These are phyloP conservation scores for Pythium grandisporangium DNA, from an alignment of 352 stramenopile genomes.

Conservation along the genomic window DNA sequence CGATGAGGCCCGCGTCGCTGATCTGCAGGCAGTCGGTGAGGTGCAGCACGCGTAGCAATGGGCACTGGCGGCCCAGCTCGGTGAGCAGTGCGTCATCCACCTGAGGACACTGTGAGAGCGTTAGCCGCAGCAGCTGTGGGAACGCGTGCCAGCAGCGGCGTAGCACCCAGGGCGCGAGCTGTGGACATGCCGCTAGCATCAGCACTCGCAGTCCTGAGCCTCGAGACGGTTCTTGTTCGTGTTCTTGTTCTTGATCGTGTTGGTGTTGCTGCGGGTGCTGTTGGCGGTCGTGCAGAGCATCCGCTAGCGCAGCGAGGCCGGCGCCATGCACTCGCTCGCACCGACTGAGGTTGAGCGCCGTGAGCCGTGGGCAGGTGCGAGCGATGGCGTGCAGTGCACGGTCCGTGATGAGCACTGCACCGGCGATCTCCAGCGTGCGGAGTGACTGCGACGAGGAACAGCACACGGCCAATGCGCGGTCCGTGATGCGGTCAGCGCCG, in stretches of 20 bases:
- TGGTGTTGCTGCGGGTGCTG: no score
- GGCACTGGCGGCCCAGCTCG: slow-evolving; percentile 64
- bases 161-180: slow-evolving; percentile 65
- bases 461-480: slow-evolving; percentile 39
- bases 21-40: slow-evolving; percentile 73
- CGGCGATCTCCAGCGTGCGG: slow-evolving; percentile 44
- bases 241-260: no score
- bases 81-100: slow-evolving; percentile 83
- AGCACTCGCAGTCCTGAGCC: slow-evolving; percentile 29
- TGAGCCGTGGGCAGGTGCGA: slow-evolving; percentile 31
- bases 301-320: slow-evolving; percentile 51
- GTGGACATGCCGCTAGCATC: slow-evolving; percentile 36
- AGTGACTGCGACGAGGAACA: slow-evolving; percentile 35
- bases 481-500: slow-evolving; percentile 56
- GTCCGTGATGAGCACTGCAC: slow-evolving; percentile 39
- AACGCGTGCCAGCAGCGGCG: slow-evolving; percentile 55
- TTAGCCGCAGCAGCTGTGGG: slow-evolving; percentile 30
- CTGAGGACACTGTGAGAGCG: slow-evolving; percentile 72
- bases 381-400: slow-evolving; percentile 39
- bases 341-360: slow-evolving; percentile 36
- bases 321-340: slow-evolving; percentile 40
- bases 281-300: slow-evolving; percentile 35
- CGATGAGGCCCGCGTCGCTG: slow-evolving; percentile 79
- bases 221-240: no score
- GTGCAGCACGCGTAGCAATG: slow-evolving; percentile 49